Evolutionary conservation across 352 stramenopile species (phyloP), one percentile per base, ranked within the genome.

Genomic region (Globisporangium carolinianum): DNA sequence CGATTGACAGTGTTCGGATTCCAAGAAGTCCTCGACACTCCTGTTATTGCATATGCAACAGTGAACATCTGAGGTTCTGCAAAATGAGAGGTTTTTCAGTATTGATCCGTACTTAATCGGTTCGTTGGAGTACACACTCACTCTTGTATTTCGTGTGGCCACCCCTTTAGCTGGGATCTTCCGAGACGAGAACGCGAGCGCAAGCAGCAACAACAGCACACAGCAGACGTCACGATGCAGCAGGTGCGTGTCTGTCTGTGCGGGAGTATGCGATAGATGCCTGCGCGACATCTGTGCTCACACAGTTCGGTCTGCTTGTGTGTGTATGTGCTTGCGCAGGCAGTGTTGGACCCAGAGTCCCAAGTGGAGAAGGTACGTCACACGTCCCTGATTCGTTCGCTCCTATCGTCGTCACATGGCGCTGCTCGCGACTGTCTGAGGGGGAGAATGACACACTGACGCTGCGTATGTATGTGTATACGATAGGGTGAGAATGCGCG

Each of bases 401-500:
- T 32, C 24, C 3, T 32, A 32, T 32, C 24, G 24, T 32, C 24
- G 24, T 32, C 24, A 32, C 24, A 32, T 32, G 24, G 24, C 24
- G 24, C 24, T 32, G 24, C 24, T 32, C 24, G 24, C 24, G 3
- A 32, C 2, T 32, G 24, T 2, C 24, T 2, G 1, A 32, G 24
- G 24, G 24, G 24, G 24, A 32, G 24, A 32, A 32, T 32, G 24
- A 32, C 1, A 32, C 24, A 32, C 24, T 32, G 46, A 14, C 6
- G 37, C 32, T 8, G 9, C 48, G 38, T 35, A 45, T 52, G 12
- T 52, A 11, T 37, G 6, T 50, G 48, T 61, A 36, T 15, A 5
- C 10, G 41, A 46, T 36, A 98, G 94, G 97, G 97, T 61, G 96
- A 99, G 79, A 99, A 98, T 84, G 97, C 97, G 58, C 95, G 97